Conservation (phyloP, 495 filamentous ascomycete species). For the Amphirosellinia nigrospora region DNA sequence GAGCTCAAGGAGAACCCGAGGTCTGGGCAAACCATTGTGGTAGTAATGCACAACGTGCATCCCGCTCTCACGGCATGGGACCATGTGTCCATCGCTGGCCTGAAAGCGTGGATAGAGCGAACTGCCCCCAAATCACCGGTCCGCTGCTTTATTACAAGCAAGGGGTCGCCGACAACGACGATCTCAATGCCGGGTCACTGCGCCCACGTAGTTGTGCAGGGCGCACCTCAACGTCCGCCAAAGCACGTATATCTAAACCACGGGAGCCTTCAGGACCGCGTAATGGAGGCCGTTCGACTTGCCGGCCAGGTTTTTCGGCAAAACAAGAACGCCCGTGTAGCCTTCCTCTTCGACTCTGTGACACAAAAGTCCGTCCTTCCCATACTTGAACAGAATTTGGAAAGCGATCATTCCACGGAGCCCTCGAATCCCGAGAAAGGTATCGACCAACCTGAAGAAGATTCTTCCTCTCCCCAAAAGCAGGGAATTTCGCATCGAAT, state of each 20-base stretch:
- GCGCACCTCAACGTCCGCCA: not conserved
- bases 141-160: not conserved
- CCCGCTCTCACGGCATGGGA: not conserved
- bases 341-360: not conserved
- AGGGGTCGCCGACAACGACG: not conserved
- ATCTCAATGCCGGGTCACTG: not conserved
- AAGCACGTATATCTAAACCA: not conserved
- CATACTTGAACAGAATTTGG: not conserved
- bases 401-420: not conserved
- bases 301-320: not conserved
- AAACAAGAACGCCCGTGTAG: not conserved
- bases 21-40: not conserved
- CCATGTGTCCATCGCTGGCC: not conserved
- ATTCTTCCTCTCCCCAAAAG: too few relatives aligned
- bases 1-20: not conserved
- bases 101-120: not conserved
- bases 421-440: not conserved
- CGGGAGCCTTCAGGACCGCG: not conserved
- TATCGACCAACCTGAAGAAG: too few relatives aligned
- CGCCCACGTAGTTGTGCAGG: not conserved
- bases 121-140: not conserved
- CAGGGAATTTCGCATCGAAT: too few relatives aligned
- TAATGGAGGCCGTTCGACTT: not conserved
- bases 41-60: not conserved
- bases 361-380: not conserved